A percentile compares a stretch with the other conserved stretches of the same genome.
phyloP scores from a whole-genome alignment of 768 basidiomycete genomes.

The Lentinula raphanica region DNA sequence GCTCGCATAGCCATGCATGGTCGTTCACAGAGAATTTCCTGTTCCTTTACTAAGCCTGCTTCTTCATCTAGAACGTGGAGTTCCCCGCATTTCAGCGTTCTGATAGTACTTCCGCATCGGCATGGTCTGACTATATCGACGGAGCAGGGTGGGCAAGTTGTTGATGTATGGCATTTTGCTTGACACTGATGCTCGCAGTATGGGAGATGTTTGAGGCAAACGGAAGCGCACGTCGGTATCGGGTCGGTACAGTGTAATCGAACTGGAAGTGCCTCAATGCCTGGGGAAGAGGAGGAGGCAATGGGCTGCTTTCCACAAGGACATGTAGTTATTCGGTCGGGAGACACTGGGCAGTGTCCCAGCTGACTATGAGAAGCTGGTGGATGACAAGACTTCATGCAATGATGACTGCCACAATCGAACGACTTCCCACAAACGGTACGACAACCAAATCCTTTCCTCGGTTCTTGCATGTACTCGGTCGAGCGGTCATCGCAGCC shows the following conservation, averaged over 20 bases:
- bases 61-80: conserved; percentile 24
- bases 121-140: conserved; percentile 72
- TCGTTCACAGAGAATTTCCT: conserved; percentile 73
- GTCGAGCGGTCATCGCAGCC: conserved; percentile 59
- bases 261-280: conserved; percentile 29
- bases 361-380: conserved; percentile 42
- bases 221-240: conserved; percentile 72
- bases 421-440: conserved; percentile 44
- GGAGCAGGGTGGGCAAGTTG: conserved; percentile 75
- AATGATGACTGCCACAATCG: conserved; percentile 74
- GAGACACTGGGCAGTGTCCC: conserved; percentile 69
- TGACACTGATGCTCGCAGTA: conserved; percentile 75
- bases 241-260: conserved; percentile 62
- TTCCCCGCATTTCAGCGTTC: conserved; percentile 49
- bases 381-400: conserved; percentile 73
- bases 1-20: conserved; percentile 72
- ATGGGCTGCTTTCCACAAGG: conserved; percentile 74
- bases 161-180: conserved; percentile 60
- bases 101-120: conserved; percentile 73
- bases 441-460: not conserved
- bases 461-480: conserved; percentile 31
- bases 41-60: conserved; percentile 19
- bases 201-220: conserved; percentile 59
- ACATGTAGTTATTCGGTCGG: conserved; percentile 62
- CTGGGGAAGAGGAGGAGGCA: conserved; percentile 24